Base-by-base conservation (phyloP, 441 rosid species). In the Gossypium trilobum region DNA sequence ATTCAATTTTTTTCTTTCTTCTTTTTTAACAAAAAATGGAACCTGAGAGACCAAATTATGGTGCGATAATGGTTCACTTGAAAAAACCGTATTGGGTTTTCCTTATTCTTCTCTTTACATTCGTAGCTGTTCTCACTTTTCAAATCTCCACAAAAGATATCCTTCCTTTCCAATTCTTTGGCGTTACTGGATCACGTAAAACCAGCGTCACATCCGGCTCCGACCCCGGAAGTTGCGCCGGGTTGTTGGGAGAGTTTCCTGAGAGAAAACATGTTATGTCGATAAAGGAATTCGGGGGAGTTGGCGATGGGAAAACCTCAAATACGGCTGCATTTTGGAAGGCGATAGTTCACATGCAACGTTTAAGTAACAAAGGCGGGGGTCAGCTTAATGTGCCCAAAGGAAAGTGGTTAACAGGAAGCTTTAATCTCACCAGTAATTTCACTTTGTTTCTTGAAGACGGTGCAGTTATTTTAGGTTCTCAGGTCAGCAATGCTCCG, bases 321-420 rank as follows among this genome's bases (percentile, higher is more conserved):
- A 92, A 94, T 72, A 90, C 99, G 6, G 88, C 74, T 46, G 75
- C 91, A 79, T 94, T 94, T 74, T 79, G 90, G 78, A 80, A 67
- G 44, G 97, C 99, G 50, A 74, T 90, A 0, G 54, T 67, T 2
- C 76, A 86, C 80, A 78, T 94, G 79, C 78, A 73, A 55, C 81
- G 84, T 33, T 84, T 86, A 74, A 81, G 77, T 0, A 79, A 73
- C 0, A 46, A 59, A 19, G 97, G 95, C 69, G 95, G 94, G 75
- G 77, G 82, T 73, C 96, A 85, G 90, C 78, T 95, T 20, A 85
- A 78, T 75, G 93, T 95, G 4, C 99, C 97, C 0, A 72, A 50
- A 66, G 97, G 99, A 17, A 78, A 77, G 73, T 95, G 95, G 95
- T 77, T 94, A 19, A 86, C 99, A 0, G 99, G 97, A 27, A 89